These are phyloP conservation scores for Penicillium odoratum DNA, from an alignment of 495 filamentous ascomycete species.

Conservation along the genomic window DNA sequence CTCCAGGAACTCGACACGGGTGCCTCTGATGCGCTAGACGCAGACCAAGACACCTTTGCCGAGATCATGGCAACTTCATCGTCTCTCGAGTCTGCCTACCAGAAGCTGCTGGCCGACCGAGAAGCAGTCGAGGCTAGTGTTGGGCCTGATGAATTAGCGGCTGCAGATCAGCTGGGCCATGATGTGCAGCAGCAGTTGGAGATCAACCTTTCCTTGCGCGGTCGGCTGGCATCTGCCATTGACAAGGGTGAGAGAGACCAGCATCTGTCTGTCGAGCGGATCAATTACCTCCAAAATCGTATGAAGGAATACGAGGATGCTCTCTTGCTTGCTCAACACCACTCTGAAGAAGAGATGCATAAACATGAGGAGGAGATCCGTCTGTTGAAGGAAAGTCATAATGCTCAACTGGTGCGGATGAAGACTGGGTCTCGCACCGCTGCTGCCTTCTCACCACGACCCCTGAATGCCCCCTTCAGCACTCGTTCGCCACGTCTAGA, in stretches of 20 bases:
- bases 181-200: conserved; percentile 78
- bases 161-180: conserved; percentile 69
- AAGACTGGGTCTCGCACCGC: conserved; percentile 54
- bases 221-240: conserved; percentile 83
- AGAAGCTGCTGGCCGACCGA: conserved; percentile 77
- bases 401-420: conserved; percentile 72
- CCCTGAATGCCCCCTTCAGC: conserved; percentile 64
- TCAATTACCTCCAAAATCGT: conserved; percentile 76
- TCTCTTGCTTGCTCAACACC: conserved; percentile 77
- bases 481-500: conserved; percentile 57
- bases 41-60: conserved; percentile 46
- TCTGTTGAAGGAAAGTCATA: conserved; percentile 73
- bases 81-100: conserved; percentile 75
- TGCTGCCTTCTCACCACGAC: conserved; percentile 43
- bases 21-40: conserved; percentile 50
- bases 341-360: conserved; percentile 78
- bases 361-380: conserved; percentile 85
- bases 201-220: conserved; percentile 69
- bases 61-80: conserved; percentile 61
- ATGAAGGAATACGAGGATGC: conserved; percentile 82
- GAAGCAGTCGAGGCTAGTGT: conserved; percentile 66
- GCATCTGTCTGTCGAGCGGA: conserved; percentile 70
- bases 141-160: conserved; percentile 60
- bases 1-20: conserved; percentile 86
- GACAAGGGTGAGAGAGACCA: conserved; percentile 85